Percentiles rank a stretch among this genome's conserved stretches.
Conservation (phyloP, 352 stramenopile species). For the Pythium folliculosum region DNA sequence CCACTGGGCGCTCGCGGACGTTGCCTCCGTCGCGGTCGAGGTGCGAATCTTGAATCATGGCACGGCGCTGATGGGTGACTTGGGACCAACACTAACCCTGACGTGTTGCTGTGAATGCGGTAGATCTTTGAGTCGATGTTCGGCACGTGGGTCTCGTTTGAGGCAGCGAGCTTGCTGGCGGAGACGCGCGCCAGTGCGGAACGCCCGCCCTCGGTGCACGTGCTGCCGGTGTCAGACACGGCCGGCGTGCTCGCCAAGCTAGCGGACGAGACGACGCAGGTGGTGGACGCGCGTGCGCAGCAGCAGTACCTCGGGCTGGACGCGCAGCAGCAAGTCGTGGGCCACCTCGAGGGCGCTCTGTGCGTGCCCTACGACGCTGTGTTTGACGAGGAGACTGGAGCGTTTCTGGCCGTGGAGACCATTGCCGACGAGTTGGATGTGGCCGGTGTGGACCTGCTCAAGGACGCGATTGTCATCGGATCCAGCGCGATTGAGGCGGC, state of each 20-base stretch:
- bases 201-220: neutral
- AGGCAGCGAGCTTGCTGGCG: slow-evolving; percentile 10
- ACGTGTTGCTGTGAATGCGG: neutral
- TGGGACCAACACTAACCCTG: neutral
- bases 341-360: slow-evolving; percentile 51
- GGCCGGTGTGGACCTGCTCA: slow-evolving; percentile 41
- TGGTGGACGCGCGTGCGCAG: slow-evolving; percentile 55
- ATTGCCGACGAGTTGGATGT: slow-evolving; percentile 44
- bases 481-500: slow-evolving; percentile 54
- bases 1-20: slow-evolving; percentile 20
- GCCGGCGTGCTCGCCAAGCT: slow-evolving; percentile 34
- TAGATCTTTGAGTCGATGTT: slow-evolving; percentile 18
- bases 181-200: neutral
- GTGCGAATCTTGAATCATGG: slow-evolving; percentile 6
- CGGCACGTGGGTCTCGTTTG: slow-evolving; percentile 20
- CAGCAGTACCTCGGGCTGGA: slow-evolving; percentile 53
- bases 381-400: slow-evolving; percentile 39
- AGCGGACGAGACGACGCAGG: slow-evolving; percentile 38
- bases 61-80: neutral
- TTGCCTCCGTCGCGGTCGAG: slow-evolving; percentile 20
- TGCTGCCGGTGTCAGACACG: slow-evolving; percentile 25
- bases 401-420: slow-evolving; percentile 42
- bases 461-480: slow-evolving; percentile 45
- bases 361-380: slow-evolving; percentile 58
- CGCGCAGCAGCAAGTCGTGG: slow-evolving; percentile 40